Percentiles rank a stretch among this genome's conserved stretches.
Evolutionary conservation across 495 filamentous ascomycete genomes (phyloP).

Genomic region (Daldinia loculata): DNA sequence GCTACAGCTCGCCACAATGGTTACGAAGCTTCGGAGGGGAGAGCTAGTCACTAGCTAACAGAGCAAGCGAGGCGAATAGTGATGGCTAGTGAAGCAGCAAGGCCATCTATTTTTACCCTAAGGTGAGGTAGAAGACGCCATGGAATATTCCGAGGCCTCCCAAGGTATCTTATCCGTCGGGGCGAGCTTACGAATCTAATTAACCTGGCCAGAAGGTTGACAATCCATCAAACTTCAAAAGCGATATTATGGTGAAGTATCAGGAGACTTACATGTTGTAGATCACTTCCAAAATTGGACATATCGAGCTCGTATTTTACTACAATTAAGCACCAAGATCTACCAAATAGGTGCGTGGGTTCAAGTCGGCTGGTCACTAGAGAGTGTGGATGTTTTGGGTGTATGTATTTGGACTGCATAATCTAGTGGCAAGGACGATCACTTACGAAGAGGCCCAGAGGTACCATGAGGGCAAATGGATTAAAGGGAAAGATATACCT

Average conservation of each 20-base stretch:
- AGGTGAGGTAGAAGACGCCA: neutral
- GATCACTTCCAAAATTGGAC: constrained; percentile 27
- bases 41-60: neutral
- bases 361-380: constrained; percentile 7
- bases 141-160: constrained; percentile 12
- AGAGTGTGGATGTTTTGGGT: constrained; percentile 16
- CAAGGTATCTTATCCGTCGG: neutral
- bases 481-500: constrained; percentile 35
- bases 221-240: constrained; percentile 4
- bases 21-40: neutral
- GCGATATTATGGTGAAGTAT: constrained; percentile 10
- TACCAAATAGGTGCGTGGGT: constrained; percentile 5
- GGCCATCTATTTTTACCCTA: constrained; percentile 3
- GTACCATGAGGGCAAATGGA: constrained; percentile 16
- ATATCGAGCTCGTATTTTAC: constrained; percentile 31
- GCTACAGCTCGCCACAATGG: constrained; percentile 24
- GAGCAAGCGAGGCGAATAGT: neutral
- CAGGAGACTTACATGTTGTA: constrained; percentile 8
- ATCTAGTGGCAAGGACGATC: constrained; percentile 38
- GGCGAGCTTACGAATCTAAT: constrained; percentile 26
- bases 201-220: constrained; percentile 8
- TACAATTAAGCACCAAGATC: constrained; percentile 25
- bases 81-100: constrained; percentile 2
- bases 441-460: constrained; percentile 29
- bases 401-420: constrained; percentile 21